Percentiles rank a stretch among this genome's conserved stretches.
Conservation (phyloP, 2,329 filamentous ascomycete species). For the Cyphellophora europaea region DNA sequence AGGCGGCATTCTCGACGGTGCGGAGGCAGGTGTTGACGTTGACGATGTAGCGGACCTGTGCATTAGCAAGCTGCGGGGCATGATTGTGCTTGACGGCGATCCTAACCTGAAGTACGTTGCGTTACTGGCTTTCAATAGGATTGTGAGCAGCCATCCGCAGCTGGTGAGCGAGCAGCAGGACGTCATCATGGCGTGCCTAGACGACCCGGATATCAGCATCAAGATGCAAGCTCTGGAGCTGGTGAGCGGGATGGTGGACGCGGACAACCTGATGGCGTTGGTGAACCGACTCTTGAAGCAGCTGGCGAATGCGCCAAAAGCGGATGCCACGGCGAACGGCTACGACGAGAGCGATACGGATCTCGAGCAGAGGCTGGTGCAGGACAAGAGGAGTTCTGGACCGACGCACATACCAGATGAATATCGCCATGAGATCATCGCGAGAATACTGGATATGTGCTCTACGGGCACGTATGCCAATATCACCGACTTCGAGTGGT, state of each 20-base stretch:
- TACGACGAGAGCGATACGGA: slow-evolving; percentile 36
- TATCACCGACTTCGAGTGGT: slow-evolving; percentile 92
- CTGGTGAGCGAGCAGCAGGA: slow-evolving; percentile 89
- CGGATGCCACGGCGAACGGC: slow-evolving; percentile 31
- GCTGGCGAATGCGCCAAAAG: slow-evolving; percentile 56
- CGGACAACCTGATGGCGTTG: slow-evolving; percentile 72
- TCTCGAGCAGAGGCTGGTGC: slow-evolving; percentile 45
- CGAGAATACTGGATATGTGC: slow-evolving; percentile 79
- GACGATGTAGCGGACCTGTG: slow-evolving; percentile 90
- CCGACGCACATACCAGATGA: slow-evolving; percentile 67
- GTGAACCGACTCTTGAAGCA: slow-evolving; percentile 83
- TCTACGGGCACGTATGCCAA: slow-evolving; percentile 79
- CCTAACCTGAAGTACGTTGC: slow-evolving; percentile 97
- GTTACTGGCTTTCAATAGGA: slow-evolving; percentile 87
- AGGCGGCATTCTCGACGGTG: slow-evolving; percentile 80
- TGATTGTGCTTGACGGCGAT: slow-evolving; percentile 89
- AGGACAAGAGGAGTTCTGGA: slow-evolving; percentile 40
- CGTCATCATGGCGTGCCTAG: slow-evolving; percentile 91
- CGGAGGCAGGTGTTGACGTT: slow-evolving; percentile 68
- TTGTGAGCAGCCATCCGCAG: slow-evolving; percentile 77
- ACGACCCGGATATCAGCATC: slow-evolving; percentile 92
- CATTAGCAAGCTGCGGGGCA: slow-evolving; percentile 83
- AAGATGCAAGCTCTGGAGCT: slow-evolving; percentile 85
- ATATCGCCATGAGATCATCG: slow-evolving; percentile 75
- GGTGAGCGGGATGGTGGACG: slow-evolving; percentile 86